Evolutionary conservation across 106 monocot genomes (phyloP), one percentile per base, ranked within the genome.

Genomic region (Platanthera zijinensis): DNA sequence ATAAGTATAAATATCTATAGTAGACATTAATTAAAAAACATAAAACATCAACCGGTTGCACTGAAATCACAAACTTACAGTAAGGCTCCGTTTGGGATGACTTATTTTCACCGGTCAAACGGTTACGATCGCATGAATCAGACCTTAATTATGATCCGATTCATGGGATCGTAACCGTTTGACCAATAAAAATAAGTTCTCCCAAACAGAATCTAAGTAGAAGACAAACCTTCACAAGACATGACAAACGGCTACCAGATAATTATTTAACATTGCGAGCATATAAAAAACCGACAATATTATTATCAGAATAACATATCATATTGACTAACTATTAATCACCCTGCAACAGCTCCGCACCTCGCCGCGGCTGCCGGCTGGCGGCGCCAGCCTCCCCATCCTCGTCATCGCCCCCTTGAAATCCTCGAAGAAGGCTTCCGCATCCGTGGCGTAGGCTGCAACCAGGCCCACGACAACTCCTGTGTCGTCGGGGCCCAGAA

Each of bases 301-400:
- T 14, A 56, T 14, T 6, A 17, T n/a, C 4, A 3, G 2, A 56
- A n/a, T 56, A 15, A n/a, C n/a, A 56, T 12, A 17, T 56, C 56
- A 13, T 15, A 56, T 0, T 56, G 13, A 15, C 56, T 56, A 51
- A 19, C 52, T 68, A 57, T 94, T 94, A 14, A 84, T 83, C 73
- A 80, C 81, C 89, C 91, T 88, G 69, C 95, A 95, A 66, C 82
- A 85, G 61, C 77, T 85, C 67, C 91, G 39, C 30, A 95, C 84
- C 75, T 95, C 91, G 13, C 88, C 86, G 49, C 2, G 52, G 17
- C 19, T 71, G 15, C 82, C 85, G 6, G 62, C 61, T 51, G 76
- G 46, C 52, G 85, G 39, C 25, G 22, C 75, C 28, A 95, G 61
- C 84, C 95, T 80, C 6, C 91, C 95, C 95, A 95, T 95, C 72